Percentiles rank a stretch among this genome's conserved stretches.
These are phyloP conservation scores for Microdochium nivale DNA, from an alignment of 2,329 filamentous ascomycete genomes.

Conservation along the genomic window DNA sequence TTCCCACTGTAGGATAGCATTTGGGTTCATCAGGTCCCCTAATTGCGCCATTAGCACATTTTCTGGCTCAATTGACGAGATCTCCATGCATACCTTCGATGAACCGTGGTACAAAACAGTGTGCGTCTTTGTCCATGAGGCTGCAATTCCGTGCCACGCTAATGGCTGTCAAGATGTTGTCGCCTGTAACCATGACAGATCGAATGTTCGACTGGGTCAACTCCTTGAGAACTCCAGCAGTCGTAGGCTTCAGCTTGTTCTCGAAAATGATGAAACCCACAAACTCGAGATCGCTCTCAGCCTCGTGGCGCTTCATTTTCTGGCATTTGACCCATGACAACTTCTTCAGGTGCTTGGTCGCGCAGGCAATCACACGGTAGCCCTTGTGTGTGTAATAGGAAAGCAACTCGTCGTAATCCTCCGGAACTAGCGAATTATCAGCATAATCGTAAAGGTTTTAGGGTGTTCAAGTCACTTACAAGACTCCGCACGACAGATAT, in stretches of 20 bases:
- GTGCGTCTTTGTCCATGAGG: slow-evolving; percentile 69
- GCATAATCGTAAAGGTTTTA: neutral
- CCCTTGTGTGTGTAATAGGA: slow-evolving; percentile 91
- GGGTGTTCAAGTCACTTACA: slow-evolving; percentile 41
- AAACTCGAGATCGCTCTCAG: slow-evolving; percentile 77
- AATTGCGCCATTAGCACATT: neutral
- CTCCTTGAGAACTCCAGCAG: slow-evolving; percentile 72
- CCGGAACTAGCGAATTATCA: slow-evolving; percentile 49
- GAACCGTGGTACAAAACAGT: slow-evolving; percentile 92
- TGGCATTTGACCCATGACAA: slow-evolving; percentile 91
- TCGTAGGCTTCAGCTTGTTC: slow-evolving; percentile 92
- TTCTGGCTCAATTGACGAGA: neutral
- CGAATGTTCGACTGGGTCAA: slow-evolving; percentile 76
- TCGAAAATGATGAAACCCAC: slow-evolving; percentile 97
- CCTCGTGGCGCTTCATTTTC: slow-evolving; percentile 82
- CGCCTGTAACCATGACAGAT: slow-evolving; percentile 92
- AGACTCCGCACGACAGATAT: slow-evolving; percentile 78
- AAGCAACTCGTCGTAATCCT: slow-evolving; percentile 82
- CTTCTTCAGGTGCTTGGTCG: slow-evolving; percentile 78
- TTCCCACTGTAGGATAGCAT: slow-evolving; percentile 76
- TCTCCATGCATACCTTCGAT: slow-evolving; percentile 46
- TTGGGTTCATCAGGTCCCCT: slow-evolving; percentile 66
- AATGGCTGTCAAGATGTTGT: slow-evolving; percentile 95
- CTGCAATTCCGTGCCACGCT: slow-evolving; percentile 89
- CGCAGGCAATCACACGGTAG: slow-evolving; percentile 93